Evolutionary conservation across 106 monocot genomes (phyloP).

Genomic region (Ottelia alismoides): DNA sequence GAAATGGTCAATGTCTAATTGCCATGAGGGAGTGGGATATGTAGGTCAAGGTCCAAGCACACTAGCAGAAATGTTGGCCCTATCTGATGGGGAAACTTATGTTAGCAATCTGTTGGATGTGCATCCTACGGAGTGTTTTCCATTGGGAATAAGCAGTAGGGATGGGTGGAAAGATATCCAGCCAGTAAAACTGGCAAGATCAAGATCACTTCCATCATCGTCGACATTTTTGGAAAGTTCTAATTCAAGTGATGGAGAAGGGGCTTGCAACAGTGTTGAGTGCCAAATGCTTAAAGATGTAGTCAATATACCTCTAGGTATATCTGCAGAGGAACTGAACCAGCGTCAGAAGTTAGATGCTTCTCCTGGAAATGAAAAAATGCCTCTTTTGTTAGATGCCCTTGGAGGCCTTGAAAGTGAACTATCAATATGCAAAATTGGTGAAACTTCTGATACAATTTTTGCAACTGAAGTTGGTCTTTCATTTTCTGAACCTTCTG

Average conservation of each 20-base stretch:
- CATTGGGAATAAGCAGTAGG: constrained; percentile 31
- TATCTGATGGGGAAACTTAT: constrained; percentile 30
- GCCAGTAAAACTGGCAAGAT: constrained; percentile 28
- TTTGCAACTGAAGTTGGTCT: neutral
- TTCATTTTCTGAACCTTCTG: constrained; percentile 5
- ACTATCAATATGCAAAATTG: neutral
- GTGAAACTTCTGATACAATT: neutral
- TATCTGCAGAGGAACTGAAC: constrained; percentile 13
- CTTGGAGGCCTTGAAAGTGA: neutral
- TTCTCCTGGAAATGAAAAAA: neutral
- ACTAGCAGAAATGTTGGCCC: constrained; percentile 66
- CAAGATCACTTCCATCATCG: constrained; percentile 35
- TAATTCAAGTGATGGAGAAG: constrained; percentile 16
- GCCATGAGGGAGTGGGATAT: constrained; percentile 14
- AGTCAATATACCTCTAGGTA: constrained; percentile 16
- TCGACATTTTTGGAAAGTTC: constrained; percentile 15
- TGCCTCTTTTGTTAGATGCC: neutral
- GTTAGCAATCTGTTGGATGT: constrained; percentile 5
- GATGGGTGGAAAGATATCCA: constrained; percentile 38
- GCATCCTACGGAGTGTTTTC: constrained; percentile 7
- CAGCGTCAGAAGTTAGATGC: constrained; percentile 3
- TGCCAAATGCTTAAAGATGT: constrained; percentile 31
- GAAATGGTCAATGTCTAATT: constrained; percentile 33
- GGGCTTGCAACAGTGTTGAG: constrained; percentile 13
- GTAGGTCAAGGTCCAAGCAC: constrained; percentile 25